A percentile compares a stretch with the other conserved stretches of the same genome.
phyloP scores from a whole-genome alignment of 169 alveolate species.

The Eimeria acervulina region DNA sequence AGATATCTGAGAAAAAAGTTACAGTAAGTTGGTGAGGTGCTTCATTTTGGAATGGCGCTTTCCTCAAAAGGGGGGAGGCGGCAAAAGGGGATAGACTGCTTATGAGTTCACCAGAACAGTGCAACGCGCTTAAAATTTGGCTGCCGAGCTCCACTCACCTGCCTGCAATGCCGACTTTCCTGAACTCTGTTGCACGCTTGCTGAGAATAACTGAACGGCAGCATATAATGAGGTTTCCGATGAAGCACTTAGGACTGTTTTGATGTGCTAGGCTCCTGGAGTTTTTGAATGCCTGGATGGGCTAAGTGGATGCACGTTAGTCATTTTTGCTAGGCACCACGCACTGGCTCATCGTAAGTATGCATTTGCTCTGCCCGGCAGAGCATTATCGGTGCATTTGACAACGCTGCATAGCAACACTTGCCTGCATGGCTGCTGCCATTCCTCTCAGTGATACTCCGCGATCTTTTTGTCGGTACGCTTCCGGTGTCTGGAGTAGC shows the following conservation, averaged over 20 bases:
- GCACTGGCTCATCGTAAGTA: not conserved
- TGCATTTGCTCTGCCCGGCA: not conserved
- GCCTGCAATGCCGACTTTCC: slow-evolving; percentile 3
- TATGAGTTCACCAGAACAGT: not conserved
- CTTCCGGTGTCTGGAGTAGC: slow-evolving; percentile 37
- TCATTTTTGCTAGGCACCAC: not conserved
- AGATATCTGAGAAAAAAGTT: not conserved
- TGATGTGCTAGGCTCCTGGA: not conserved
- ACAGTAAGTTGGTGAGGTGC: not conserved
- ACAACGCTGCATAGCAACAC: not conserved
- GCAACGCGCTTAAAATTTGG: not conserved
- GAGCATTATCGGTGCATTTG: too few species aligned
- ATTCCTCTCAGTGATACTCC: slow-evolving; percentile 55
- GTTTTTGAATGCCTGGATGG: not conserved
- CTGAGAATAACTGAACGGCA: slow-evolving; percentile 13
- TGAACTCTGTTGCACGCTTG: slow-evolving; percentile 48
- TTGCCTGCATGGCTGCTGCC: slow-evolving; percentile 78
- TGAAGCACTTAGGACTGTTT: not conserved
- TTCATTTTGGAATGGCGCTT: not conserved
- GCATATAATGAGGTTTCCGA: not conserved
- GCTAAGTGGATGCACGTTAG: not conserved
- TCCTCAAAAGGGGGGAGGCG: not conserved
- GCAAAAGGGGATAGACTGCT: not conserved
- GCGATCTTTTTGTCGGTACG: slow-evolving; percentile 25
- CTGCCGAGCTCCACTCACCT: not conserved